phyloP scores from a whole-genome alignment of 371 early-diverging fungal species.

The Syncephalastrum racemosum region DNA sequence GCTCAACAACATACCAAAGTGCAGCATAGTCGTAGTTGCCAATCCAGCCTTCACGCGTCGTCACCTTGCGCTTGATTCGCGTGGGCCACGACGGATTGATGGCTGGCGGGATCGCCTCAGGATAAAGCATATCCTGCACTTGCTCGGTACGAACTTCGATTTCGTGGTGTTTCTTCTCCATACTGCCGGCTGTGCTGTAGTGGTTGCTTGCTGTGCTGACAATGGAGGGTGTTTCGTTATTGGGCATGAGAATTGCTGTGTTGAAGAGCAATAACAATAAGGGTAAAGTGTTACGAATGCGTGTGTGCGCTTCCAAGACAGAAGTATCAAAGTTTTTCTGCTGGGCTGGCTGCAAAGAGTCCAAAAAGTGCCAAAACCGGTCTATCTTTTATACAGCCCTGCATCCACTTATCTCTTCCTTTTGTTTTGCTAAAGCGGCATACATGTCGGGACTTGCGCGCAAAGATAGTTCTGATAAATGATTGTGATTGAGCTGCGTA shows the following conservation, averaged over 20 bases:
- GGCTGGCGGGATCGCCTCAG: conserved; percentile 8
- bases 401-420: too few relatives aligned
- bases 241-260: conserved; percentile 9
- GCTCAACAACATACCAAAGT: conserved; percentile 21
- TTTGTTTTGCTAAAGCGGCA: too few relatives aligned
- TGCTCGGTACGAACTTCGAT: conserved; percentile 16
- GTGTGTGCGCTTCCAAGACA: conserved; percentile 21
- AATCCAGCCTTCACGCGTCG: conserved; percentile 27
- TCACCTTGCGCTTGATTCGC: conserved; percentile 12
- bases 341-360: conserved; percentile 25
- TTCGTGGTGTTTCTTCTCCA: conserved; percentile 9
- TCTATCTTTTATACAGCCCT: conserved; percentile 5
- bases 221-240: not conserved
- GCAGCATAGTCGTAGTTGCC: conserved; percentile 36
- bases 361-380: not conserved
- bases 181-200: conserved; percentile 1
- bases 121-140: conserved; percentile 15
- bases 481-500: too few relatives aligned
- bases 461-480: too few relatives aligned
- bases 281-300: not conserved
- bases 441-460: too few relatives aligned
- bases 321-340: conserved; percentile 8
- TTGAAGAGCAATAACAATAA: conserved; percentile 11
- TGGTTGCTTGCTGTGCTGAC: conserved; percentile 5
- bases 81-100: conserved; percentile 3